Base-by-base conservation (phyloP, 139 green algal species). In the Picochlorum sp. region DNA sequence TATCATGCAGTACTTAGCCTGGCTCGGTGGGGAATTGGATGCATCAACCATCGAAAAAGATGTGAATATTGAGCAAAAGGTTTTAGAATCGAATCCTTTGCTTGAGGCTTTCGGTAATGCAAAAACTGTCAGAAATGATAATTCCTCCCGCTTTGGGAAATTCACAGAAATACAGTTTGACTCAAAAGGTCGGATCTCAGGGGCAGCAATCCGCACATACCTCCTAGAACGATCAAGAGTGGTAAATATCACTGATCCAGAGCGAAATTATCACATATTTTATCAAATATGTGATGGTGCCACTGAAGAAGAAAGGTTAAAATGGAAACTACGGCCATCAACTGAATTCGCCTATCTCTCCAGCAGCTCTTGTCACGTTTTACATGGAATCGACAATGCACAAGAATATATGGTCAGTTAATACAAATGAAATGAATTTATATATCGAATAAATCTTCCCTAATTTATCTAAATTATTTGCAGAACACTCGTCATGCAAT, bases 161-260 rank as follows among this genome's bases (percentile, higher is more conserved):
- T 99, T 96, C 67, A 85, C 95, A 28, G 92, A 99, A 73, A 94
- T 99, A 61, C 92, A 98, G 66, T 99, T 99, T 80, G 84, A 89
- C 73, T 64, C 64, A 53, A 50, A 75, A 28, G 84, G 88, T 7
- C 73, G 82, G 25, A 94, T 96, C 61, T 83, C 64, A 25, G 88
- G 88, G 6, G 89, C 89, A 13, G 85, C 89, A 10, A 91, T 96
- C 26, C 77, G 88, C 33, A 98, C 93, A 5, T 99, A 99, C 73
- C 75, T 99, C 54, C 76, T 99, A 60, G 93, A 99, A 80, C 77
- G 91, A 30, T 96, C 85, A 3, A 74, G 93, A 14, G 84, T 99
- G 37, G 86, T 96, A 16, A 68, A 78, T 16, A 73, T 97, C 10
- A 90, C 86, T 61, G 85, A 97, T 68, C 93, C 91, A 0, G 93